A percentile compares a stretch with the other conserved stretches of the same genome.
Conservation (phyloP, 179 eudicot species). For the Camellia oleifera region DNA sequence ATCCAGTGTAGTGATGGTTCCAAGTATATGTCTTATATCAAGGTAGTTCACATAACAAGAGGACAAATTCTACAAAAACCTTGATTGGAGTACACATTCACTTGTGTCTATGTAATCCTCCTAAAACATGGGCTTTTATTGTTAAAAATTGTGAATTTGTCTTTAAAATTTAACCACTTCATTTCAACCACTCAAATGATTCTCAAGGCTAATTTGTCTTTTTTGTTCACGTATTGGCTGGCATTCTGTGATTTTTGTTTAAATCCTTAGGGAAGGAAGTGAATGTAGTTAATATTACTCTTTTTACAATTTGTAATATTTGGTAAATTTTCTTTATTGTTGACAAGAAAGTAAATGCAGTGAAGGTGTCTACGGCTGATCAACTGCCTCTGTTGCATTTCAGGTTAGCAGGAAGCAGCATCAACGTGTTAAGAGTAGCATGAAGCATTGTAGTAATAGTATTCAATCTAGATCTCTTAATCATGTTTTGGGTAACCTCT, state of each 20-base stretch:
- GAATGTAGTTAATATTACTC: neutral
- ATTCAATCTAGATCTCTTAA: conserved; percentile 69
- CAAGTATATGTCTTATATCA: conserved; percentile 91
- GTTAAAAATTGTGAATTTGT: neutral
- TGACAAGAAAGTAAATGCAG: neutral
- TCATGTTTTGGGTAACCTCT: conserved; percentile 73
- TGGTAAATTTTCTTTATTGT: neutral
- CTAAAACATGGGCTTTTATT: neutral
- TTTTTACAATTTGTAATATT: neutral
- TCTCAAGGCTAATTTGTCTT: no score
- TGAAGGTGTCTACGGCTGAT: conserved; percentile 4
- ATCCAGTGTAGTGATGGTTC: conserved; percentile 66
- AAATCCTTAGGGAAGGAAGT: neutral
- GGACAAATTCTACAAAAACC: neutral
- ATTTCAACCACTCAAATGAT: neutral
- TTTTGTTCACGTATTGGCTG: neutral
- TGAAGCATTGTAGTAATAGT: conserved; percentile 76
- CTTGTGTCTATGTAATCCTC: neutral
- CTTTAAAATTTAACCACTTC: neutral
- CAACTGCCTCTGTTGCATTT: conserved; percentile 18
- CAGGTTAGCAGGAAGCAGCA: conserved; percentile 93
- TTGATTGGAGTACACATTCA: neutral
- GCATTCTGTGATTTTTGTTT: neutral
- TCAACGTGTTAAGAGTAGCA: conserved; percentile 77
- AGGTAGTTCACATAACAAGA: conserved; percentile 31